Evolutionary conservation across 1,139 yeast genomes (phyloP), one percentile per base, ranked within the genome.

Genomic region (Lodderomyces oxycetoniae): DNA sequence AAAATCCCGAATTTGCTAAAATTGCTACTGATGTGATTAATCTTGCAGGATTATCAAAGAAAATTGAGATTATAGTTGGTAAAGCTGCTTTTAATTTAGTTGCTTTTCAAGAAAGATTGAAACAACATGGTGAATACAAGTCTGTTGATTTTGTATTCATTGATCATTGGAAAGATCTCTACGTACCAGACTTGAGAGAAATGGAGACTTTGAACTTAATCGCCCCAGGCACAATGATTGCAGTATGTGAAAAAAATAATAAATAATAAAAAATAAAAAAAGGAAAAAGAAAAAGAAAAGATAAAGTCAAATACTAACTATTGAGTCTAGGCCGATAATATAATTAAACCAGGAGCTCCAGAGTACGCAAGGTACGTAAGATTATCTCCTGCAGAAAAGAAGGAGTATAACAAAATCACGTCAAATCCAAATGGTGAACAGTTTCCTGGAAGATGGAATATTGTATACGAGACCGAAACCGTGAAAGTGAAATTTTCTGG

Each of bases 101-200:
- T 3, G 43, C 39, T 4, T 59, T 63, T 32, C 55, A 50, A 26
- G 45, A 47, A 8, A 31, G 39, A 9, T 40, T 57, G 21, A 35
- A 37, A 5, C 17, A 27, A 6, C 29, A 35, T 6, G 26, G 36
- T 5, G 17, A 35, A 12, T 40, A 42, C 23, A 38, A 39, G 4
- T 43, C 56, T 0, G 45, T 59, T 10, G 73, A 67, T 35, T 52
- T 68, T 30, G 46, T 65, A 2, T 62, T 70, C 39, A 55, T 71
- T 34, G 73, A 71, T 45, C 76, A 70, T 42, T 52, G 55, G 47
- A 63, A 64, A 40, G 55, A 53, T 15, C 34, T 48, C 28, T 71
- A 68, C 39, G 57, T 67, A 7, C 64, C 72, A 1, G 75, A 71
- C 41, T 50, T 70, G 26, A 47, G 74, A 26, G 57, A 66, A 2